Base-by-base conservation (phyloP, 1,284 basidiomycete genomes). In the Pascua guehoae region DNA sequence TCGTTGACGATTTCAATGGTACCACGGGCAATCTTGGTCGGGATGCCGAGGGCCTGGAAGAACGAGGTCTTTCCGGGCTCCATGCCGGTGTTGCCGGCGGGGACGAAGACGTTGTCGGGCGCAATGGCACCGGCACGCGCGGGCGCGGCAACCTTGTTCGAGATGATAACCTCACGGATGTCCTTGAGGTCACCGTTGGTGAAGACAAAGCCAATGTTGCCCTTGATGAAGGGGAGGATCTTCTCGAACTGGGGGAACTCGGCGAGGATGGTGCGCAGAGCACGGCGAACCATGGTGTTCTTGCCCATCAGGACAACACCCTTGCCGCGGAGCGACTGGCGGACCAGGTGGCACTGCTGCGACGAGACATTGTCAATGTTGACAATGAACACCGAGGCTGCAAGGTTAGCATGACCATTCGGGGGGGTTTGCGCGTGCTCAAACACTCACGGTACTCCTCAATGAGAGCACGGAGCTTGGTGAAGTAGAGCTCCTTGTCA, bases 241-340 rank as follows among this genome's bases (percentile, higher is more conserved):
- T 87, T 89, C 83, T 99, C 95, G 83, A 89, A 94, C 76, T 93
- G 87, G 63, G 96, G 95, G 83, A 82, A 85, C 75, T 98, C 95
- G 67, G 83, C 62, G 72, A 98, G 84, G 79, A 98, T 86, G 76
- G 87, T 83, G 70, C 95, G 92, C 67, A 99, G 85, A 60, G 93
- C 95, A 76, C 95, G 92, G 81, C 95, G 91, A 73, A 98, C 94
- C 96, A 98, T 98, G 78, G 96, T 99, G 88, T 99, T 99, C 84
- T 99, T 99, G 77, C 95, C 95, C 96, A 99, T 99, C 71, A 99
- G 81, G 66, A 98, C 94, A 60, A 93, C 82, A 83, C 90, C 96
- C 80, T 91, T 93, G 75, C 92, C 92, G 72, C 96, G 92, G 78
- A 99, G 87, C 53, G 95, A 83, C 69, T 91, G 88, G 83, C 96